These are phyloP conservation scores for Talaromyces albobiverticillius DNA, from an alignment of 2,329 filamentous ascomycete genomes.

Conservation along the genomic window DNA sequence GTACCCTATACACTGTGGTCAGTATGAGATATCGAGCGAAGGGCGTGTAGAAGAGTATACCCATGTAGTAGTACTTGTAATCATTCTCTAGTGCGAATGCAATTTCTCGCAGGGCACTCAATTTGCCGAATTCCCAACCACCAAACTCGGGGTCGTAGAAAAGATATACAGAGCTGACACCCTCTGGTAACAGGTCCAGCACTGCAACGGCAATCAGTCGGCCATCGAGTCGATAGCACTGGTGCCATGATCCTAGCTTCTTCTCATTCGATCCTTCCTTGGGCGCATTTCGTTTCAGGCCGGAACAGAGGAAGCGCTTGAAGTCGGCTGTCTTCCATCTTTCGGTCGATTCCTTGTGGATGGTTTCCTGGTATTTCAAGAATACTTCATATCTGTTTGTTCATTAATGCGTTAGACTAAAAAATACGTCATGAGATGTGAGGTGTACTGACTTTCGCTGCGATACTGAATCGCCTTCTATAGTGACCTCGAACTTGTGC, in stretches of 20 bases:
- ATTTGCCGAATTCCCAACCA: conserved; percentile 61
- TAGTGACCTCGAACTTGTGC: conserved; percentile 47
- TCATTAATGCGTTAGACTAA: background rate
- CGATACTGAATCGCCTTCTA: conserved; percentile 47
- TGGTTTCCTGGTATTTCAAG: conserved; percentile 44
- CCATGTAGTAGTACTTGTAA: conserved; percentile 66
- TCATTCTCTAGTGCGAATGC: conserved; percentile 53
- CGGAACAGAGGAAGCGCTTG: conserved; percentile 47
- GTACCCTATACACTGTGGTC: conserved; percentile 43
- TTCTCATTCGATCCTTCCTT: conserved; percentile 36
- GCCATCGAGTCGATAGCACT: conserved; percentile 50
- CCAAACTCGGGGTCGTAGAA: conserved; percentile 61
- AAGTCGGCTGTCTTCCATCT: conserved; percentile 45
- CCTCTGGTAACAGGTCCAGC: conserved; percentile 45
- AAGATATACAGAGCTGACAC: conserved; percentile 50
- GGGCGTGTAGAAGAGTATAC: conserved; percentile 22
- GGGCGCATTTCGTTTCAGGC: conserved; percentile 39
- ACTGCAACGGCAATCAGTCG: conserved; percentile 49
- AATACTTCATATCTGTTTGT: conserved; percentile 42
- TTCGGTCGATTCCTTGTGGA: conserved; percentile 45
- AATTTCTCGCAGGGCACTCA: conserved; percentile 61
- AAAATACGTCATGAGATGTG: background rate
- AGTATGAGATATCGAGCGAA: background rate
- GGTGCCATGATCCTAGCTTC: conserved; percentile 49
- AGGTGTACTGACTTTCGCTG: conserved; percentile 41